phyloP scores from a whole-genome alignment of 2,329 filamentous ascomycete species.

The Aspergillus quadricinctus region DNA sequence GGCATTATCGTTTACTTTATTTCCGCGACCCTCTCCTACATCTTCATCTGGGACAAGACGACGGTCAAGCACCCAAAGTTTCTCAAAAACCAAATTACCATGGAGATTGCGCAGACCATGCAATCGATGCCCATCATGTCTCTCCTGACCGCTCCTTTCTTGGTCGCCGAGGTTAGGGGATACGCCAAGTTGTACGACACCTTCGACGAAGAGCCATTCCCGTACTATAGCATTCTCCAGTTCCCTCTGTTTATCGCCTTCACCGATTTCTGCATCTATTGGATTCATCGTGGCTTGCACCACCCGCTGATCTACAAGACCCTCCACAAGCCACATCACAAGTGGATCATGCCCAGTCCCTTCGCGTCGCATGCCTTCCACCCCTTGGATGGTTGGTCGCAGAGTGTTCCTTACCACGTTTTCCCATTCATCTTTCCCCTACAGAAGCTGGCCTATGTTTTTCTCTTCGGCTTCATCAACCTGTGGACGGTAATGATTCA shows the following conservation, averaged over 20 bases:
- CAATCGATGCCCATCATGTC: constrained; percentile 76
- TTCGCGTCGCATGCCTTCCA: constrained; percentile 94
- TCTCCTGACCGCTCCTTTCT: constrained; percentile 72
- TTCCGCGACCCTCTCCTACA: constrained; percentile 76
- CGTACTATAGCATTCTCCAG: constrained; percentile 74
- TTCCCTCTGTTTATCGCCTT: constrained; percentile 85
- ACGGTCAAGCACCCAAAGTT: constrained; percentile 89
- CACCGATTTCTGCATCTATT: constrained; percentile 87
- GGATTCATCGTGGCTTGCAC: constrained; percentile 83
- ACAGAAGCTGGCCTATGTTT: constrained; percentile 83
- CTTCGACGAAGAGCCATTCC: constrained; percentile 68
- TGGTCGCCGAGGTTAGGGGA: constrained; percentile 77
- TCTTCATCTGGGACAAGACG: constrained; percentile 86
- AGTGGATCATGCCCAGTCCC: constrained; percentile 98
- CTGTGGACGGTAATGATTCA: constrained; percentile 96
- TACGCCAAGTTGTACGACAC: constrained; percentile 83
- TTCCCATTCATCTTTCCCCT: constrained; percentile 91
- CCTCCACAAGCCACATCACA: constrained; percentile 96
- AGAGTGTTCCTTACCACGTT: constrained; percentile 86
- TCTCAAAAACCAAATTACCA: constrained; percentile 83
- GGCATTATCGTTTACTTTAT: constrained; percentile 80
- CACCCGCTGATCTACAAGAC: constrained; percentile 77
- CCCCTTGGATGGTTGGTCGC: constrained; percentile 83
- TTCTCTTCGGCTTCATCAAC: constrained; percentile 87
- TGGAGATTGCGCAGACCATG: constrained; percentile 80